Evolutionary conservation across 2,329 filamentous ascomycete genomes (phyloP).

Genomic region (Trichoderma cornu-damae): DNA sequence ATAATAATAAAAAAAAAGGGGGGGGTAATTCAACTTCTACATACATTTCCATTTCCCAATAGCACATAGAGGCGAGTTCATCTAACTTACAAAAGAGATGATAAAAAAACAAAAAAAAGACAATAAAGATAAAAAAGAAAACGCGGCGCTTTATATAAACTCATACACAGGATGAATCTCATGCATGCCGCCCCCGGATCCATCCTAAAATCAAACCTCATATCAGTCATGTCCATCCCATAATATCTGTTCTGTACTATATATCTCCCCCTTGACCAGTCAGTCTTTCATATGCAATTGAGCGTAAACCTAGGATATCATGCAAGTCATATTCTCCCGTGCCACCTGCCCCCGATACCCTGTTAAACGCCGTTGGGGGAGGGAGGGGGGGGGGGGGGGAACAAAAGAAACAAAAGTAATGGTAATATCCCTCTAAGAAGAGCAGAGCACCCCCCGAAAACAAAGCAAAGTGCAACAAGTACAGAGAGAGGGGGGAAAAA

Average conservation of each 20-base stretch:
- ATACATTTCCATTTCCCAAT: not conserved
- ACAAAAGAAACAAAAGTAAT: not conserved
- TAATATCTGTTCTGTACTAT: not conserved
- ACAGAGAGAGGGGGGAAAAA: not conserved
- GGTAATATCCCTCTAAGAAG: not conserved
- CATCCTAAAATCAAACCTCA: not conserved
- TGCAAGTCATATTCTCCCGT: constrained; percentile 13
- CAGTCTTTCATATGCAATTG: constrained; percentile 15
- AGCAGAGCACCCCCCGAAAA: not conserved
- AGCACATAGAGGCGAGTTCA: constrained; percentile 12
- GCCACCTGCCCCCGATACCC: constrained; percentile 6
- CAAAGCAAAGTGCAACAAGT: not conserved
- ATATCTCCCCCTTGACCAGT: constrained; percentile 4
- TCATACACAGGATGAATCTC: constrained; percentile 12
- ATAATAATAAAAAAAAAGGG: not conserved
- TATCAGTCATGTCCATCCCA: constrained; percentile 1
- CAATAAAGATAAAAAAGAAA: not conserved
- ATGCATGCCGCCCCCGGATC: not conserved
- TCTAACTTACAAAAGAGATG: constrained; percentile 10
- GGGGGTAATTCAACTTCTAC: not conserved
- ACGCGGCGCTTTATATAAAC: not conserved
- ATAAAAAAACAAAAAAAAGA: not conserved
- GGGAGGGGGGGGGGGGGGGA: too few species aligned
- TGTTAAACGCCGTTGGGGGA: constrained; percentile 16
- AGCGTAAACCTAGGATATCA: constrained; percentile 18